Base-by-base conservation (phyloP, 2,329 filamentous ascomycete genomes). In the Aspergillus glaucus region DNA sequence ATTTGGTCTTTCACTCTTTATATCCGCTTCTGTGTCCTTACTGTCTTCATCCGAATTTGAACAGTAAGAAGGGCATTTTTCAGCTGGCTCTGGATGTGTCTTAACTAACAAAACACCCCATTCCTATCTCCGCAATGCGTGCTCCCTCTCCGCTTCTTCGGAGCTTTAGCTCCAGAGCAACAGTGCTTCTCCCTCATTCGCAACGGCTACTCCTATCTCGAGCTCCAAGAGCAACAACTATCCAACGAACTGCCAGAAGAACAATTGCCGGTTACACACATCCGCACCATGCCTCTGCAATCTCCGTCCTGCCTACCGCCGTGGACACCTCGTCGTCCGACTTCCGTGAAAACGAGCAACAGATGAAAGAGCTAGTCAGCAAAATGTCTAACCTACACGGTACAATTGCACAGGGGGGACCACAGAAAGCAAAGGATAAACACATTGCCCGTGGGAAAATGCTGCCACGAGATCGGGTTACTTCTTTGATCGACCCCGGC, bases 381-480 rank as follows among this genome's bases (percentile, higher is more conserved):
- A 79, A 79, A 17, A 78, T 97, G 61, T 79, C 84, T 51, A 75
- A 77, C 46, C 76, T 97, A 50, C 88, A 92, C 50, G 72, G 76
- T 43, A 82, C 78, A 56, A 86, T 88, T 49, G 81, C 88, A 45
- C 78, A 80, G 55, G 92, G 92, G 46, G 93, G 93, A 0, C 74
- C 88, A 1, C 79, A 84, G 50, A 93, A 93, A 68, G 88, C 92
- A 3, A 79, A 87, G 50, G 83, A 92, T 55, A 96, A 96, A 74
- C 92, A 97, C 65, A 71, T 94, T 19, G 81, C 85, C 30, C 79
- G 91, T 59, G 88, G 88, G 55, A 97, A 97, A 78, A 95, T 97
- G 90, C 79, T 98, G 49, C 89, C 91, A 2, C 77, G 93, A 55
- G 92, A 97, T 68, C 84, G 92, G 30, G 82, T 98, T 47, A 87